Percentiles rank a stretch among this genome's conserved stretches.
Conservation (phyloP, 345 rosid genomes). For the Kernera saxatilis region DNA sequence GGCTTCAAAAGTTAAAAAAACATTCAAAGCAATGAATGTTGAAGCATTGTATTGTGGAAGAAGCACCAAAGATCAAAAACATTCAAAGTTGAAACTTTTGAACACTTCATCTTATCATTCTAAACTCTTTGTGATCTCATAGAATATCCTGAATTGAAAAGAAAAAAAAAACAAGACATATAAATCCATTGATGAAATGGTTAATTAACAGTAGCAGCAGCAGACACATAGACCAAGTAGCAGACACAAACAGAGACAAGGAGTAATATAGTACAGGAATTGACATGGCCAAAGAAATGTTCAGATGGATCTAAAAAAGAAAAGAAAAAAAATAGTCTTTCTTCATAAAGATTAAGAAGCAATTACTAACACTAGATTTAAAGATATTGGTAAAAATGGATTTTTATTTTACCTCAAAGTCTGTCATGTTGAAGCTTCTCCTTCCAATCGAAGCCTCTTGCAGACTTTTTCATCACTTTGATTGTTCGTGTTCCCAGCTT, state of each 20-base stretch:
- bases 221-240: slow-evolving; percentile 26
- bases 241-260: slow-evolving; percentile 24
- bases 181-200: slow-evolving; percentile 17
- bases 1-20: neutral
- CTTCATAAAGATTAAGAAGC: neutral
- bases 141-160: neutral
- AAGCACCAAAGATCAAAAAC: neutral
- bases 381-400: slow-evolving; percentile 7
- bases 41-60: neutral
- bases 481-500: slow-evolving; percentile 31
- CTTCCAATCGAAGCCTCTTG: slow-evolving; percentile 85
- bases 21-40: neutral
- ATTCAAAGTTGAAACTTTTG: neutral
- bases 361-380: slow-evolving; percentile 17
- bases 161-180: neutral
- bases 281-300: slow-evolving; percentile 19
- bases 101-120: neutral
- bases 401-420: slow-evolving; percentile 22
- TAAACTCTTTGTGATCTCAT: neutral
- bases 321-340: neutral
- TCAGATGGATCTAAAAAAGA: slow-evolving; percentile 11
- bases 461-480: slow-evolving; percentile 70
- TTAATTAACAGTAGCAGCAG: slow-evolving; percentile 23
- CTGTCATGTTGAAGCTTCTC: slow-evolving; percentile 47
- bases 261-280: slow-evolving; percentile 13